A percentile compares a stretch with the other conserved stretches of the same genome.
Evolutionary conservation across 148 eudicot genomes (phyloP).

Genomic region (Camellia japonica): DNA sequence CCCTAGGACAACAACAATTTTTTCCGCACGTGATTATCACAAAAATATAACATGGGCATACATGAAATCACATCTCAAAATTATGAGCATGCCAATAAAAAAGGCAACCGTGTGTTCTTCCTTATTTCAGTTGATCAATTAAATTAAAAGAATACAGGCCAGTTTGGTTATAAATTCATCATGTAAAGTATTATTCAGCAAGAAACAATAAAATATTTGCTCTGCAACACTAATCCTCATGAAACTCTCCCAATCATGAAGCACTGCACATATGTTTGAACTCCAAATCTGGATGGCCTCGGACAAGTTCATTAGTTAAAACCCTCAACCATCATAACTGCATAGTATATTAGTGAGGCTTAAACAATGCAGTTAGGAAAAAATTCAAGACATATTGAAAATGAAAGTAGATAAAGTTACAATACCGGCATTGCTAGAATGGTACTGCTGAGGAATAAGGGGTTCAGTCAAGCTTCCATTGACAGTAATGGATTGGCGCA

Average conservation of each 20-base stretch:
- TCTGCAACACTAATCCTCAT: not conserved
- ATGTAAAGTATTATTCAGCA: not conserved
- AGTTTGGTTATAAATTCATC: not conserved
- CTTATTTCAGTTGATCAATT: not conserved
- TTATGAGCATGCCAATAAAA: no score
- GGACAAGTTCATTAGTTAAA: not conserved
- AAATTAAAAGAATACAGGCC: not conserved
- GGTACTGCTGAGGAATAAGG: not conserved
- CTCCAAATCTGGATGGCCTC: not conserved
- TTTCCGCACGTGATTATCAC: no score
- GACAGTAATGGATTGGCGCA: not conserved
- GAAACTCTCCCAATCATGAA: not conserved
- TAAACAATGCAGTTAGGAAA: not conserved
- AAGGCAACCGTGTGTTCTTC: no score
- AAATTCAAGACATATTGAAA: not conserved
- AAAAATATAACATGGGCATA: no score
- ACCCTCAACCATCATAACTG: not conserved
- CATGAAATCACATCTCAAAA: no score
- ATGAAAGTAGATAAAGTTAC: not conserved
- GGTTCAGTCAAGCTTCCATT: not conserved
- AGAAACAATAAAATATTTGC: no score
- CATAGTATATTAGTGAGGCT: not conserved
- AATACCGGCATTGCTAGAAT: slow-evolving; percentile 2
- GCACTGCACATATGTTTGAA: not conserved
- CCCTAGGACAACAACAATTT: no score